Evolutionary conservation across 371 early-diverging fungal species (phyloP), one percentile per base, ranked within the genome.

Genomic region (Astathelohania contejeani): DNA sequence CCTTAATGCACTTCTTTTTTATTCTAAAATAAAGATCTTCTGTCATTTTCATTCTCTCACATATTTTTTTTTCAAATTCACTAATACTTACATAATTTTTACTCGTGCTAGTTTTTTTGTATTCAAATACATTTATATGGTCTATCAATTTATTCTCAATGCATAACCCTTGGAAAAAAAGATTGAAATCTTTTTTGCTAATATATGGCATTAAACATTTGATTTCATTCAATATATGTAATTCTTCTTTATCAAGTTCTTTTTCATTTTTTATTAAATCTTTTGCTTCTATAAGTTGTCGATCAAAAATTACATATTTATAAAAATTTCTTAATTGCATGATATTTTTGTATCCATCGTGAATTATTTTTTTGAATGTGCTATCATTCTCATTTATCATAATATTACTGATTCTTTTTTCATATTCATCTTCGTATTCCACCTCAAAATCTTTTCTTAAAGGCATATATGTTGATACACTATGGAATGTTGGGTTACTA

Each of bases 401-500:
- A 7, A 70, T n/a, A 23, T 67, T 59, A 48, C 47, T 63, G 12
- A 74, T 61, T 12, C 52, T 9, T 6, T 45, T 24, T 60, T 74
- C 75, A 28, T 60, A 61, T 4, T 71, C 75, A 49, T 74, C 66
- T 23, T 47, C 39, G 46, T 58, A 62, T 53, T 74, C 72, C 20
- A 65, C 40, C n/a, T 74, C 75, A 61, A 74, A 74, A 49, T 74
- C 75, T 39, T 57, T 39, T 53, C 75, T 56, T 27, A 55, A 32
- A 7, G 69, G 65, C 66, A 71, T 65, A 58, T 71, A 74, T 16
- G 54, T 63, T 25, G 58, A 10, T 19, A 68, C 27, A 1, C 25
- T 42, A 47, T 60, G 23, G 16, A 40, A 37, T 37, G 54, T 53
- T 29, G 63, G 63, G 46, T 60, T 52, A 42, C 58, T 57, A 3